Evolutionary conservation across 2,329 filamentous ascomycete genomes (phyloP), one percentile per base, ranked within the genome.

Genomic region (Colletotrichum sp.): DNA sequence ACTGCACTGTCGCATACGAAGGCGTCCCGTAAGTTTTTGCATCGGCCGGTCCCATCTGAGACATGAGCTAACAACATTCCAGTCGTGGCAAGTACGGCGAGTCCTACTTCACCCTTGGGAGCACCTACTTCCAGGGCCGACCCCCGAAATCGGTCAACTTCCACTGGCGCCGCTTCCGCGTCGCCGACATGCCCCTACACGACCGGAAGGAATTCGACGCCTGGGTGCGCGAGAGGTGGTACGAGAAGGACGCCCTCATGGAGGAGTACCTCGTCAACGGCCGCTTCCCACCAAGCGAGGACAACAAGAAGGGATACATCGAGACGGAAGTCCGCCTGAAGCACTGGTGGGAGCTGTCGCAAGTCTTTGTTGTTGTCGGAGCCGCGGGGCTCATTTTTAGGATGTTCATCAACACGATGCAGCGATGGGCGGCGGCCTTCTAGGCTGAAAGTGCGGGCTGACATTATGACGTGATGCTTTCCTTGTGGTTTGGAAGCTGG

Each of bases 141-240:
- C 94, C 96, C 1, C 97, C 96, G 3, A 98, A 96, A 83, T 98
- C 96, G 2, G 96, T 98, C 80, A 98, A 98, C 85, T 96, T 98
- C 88, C 94, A 98, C 85, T 99, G 96, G 95, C 92, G 97, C 69
- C 93, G 96, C 12, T 98, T 98, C 85, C 91, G 91, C 39, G 83
- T 98, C 16, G 90, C 90, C 27, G 92, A 95, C 25, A 98, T 99
- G 58, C 96, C 96, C 0, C 89, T 98, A 12, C 90, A 95, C 36
- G 91, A 93, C 79, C 89, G 90, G 18, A 90, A 94, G 55, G 88
- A 90, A 8, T 99, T 99, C 80, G 95, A 97, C 73, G 80, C 89
- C 5, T 99, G 97, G 97, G 88, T 98, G 32, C 90, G 93, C 36
- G 93, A 95, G 72, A 91, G 96, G 60, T 99, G 97, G 97, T 91